Percentiles rank a stretch among this genome's conserved stretches.
Evolutionary conservation across 495 filamentous ascomycete species (phyloP).

Genomic region (Talaromyces thailandensis): DNA sequence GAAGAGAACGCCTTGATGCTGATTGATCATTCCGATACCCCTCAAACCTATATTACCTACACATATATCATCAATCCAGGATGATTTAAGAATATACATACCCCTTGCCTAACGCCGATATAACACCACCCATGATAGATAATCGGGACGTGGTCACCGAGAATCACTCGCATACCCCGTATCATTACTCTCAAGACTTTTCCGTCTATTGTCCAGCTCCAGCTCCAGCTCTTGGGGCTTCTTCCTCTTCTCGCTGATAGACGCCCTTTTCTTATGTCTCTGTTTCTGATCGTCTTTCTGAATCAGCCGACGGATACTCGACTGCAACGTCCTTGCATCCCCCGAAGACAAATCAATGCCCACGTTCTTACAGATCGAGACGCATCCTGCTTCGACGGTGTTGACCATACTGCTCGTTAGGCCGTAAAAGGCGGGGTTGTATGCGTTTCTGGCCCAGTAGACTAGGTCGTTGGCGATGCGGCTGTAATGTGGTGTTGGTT

Average conservation of each 20-base stretch:
- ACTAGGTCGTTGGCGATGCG: conserved; percentile 35
- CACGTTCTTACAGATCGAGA: conserved; percentile 24
- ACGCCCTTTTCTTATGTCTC: neutral
- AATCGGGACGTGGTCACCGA: neutral
- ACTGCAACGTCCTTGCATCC: neutral
- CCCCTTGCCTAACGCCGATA: neutral
- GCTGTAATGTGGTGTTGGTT: conserved; percentile 17
- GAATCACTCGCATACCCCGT: conserved; percentile 4
- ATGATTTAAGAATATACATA: neutral
- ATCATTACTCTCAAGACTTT: conserved; percentile 3
- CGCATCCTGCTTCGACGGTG: conserved; percentile 33
- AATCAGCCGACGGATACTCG: neutral
- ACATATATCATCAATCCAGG: neutral
- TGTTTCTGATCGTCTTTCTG: conserved; percentile 2
- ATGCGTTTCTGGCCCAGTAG: conserved; percentile 40
- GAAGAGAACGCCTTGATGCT: neutral
- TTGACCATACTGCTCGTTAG: conserved; percentile 30
- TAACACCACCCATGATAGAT: neutral
- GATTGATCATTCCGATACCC: neutral
- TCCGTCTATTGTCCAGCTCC: neutral
- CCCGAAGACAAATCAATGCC: conserved; percentile 22
- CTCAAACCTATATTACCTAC: neutral
- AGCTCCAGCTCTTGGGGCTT: neutral
- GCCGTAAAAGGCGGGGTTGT: conserved; percentile 38
- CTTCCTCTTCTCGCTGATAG: neutral